Evolutionary conservation across 352 stramenopile species (phyloP), one percentile per base, ranked within the genome.

Genomic region (Thalassiosira ordinaria): DNA sequence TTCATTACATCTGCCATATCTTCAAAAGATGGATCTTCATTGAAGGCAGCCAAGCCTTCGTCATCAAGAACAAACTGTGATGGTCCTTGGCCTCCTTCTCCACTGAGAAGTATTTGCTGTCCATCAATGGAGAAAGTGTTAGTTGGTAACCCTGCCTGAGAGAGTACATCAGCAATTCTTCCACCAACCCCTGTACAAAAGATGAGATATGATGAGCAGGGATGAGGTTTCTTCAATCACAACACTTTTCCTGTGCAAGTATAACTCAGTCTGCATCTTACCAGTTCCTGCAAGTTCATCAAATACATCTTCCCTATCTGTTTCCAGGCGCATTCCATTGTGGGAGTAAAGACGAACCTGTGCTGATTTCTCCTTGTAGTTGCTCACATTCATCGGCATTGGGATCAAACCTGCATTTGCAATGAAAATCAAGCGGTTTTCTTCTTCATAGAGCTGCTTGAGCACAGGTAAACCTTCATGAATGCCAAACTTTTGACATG

Each of bases 321-420:
- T 52, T 66, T 85, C 78, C 9, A 44, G 13, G 37, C 0, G 52
- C 82, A 87, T 86, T 0, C 51, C 67, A 81, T 90, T 88, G 72
- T 93, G 87, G 29, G 79, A 71, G 70, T 86, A 91, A 8, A 92
- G 46, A 24, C 76, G 59, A 35, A 70, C 64, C 33, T 11, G 26
- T 24, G 83, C 74, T n/a, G 57, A 80, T 59, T 78, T 61, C 13
- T 11, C 41, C 0, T 22, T 41, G 59, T 83, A 87, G 62, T 92
- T 83, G 1, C 67, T 49, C 20, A 59, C 57, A 41, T 72, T 64
- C 2, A 89, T 47, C 44, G 85, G 83, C 46, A 86, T 87, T 8
- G 83, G 56, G 22, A 94, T 41, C 26, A 86, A 52, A 11, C 89
- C 89, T 20, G 86, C 75, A 72, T 94, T 94, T 0, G 87, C 80